Evolutionary conservation across 352 stramenopile species (phyloP), one percentile per base, ranked within the genome.

Genomic region (Plasmopara halstedii): DNA sequence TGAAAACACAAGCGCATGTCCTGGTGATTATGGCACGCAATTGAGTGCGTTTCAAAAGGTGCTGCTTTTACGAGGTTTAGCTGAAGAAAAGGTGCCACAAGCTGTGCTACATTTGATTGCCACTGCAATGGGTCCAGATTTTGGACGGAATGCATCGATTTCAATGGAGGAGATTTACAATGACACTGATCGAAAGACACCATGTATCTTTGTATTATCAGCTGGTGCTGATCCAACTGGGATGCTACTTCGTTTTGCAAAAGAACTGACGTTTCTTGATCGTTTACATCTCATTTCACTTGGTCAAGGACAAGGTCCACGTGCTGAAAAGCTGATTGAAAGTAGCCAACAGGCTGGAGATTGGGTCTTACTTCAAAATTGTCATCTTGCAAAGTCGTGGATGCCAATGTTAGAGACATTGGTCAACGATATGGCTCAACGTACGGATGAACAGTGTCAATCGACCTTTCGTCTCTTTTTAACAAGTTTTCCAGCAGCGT

Each of bases 311-410:
- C 91, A 97, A 63, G 89, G 87, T 1, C 85, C 89, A 4, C 81
- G 86, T 4, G 91, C 90, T 1, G 83, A 96, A 50, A 70, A 86
- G 32, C 74, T 97, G 2, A 96, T 97, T 21, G 75, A 95, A 44
- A 71, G 53, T 14, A 88, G 78, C 18, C 83, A 88, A 15, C 53
- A 64, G 4, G 80, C 73, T 0, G 90, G 88, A 0, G 90, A 97
- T 67, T 97, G 91, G 91, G 90, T 97, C 11, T 46, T 97, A 31
- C 58, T 97, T 6, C 90, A 97, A 42, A 97, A 97, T 44, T 97
- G 90, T 55, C 93, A 97, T 53, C 67, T 97, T 6, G 91, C 90
- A 8, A 97, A 97, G 43, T 94, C 74, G 14, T 97, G 91, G 91
- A 96, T 97, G 85, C 85, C 85, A 2, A 86, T 83, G 15, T 65